phyloP scores from a whole-genome alignment of 2,329 filamentous ascomycete species.

The Metarhizium robertsii region DNA sequence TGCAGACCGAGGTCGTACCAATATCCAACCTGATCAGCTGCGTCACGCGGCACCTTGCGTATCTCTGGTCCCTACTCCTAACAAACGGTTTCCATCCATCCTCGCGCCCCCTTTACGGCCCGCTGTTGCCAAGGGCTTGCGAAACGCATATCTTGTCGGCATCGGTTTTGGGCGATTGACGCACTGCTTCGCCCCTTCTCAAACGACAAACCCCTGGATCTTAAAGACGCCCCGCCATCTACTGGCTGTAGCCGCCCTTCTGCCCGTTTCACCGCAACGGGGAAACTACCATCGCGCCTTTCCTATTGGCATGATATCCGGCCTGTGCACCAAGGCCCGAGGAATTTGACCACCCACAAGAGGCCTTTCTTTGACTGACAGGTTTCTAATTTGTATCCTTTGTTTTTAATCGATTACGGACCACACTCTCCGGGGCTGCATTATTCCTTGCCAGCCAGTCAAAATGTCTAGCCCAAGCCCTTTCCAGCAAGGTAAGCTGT shows the following conservation, averaged over 20 bases:
- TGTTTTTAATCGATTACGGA: background rate
- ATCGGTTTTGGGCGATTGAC: constrained; percentile 1
- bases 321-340: background rate
- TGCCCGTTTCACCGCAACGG: constrained; percentile 2
- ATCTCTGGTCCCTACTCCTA: background rate
- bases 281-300: background rate
- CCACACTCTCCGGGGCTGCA: background rate
- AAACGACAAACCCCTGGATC: background rate
- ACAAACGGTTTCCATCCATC: background rate
- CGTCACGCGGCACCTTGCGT: background rate
- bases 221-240: background rate
- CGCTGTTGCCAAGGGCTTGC: background rate
- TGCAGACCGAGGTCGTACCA: background rate
- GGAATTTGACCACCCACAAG: background rate
- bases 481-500: constrained; percentile 10
- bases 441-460: constrained; percentile 1
- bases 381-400: background rate
- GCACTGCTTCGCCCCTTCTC: background rate
- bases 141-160: constrained; percentile 1
- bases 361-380: background rate
- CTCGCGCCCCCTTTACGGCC: background rate
- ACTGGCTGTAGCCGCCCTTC: constrained; percentile 4
- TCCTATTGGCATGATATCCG: constrained; percentile 1
- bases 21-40: background rate
- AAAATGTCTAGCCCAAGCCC: constrained; percentile 8